Evolutionary conservation across 768 basidiomycete species (phyloP).

Genomic region (Ramaria sp.): DNA sequence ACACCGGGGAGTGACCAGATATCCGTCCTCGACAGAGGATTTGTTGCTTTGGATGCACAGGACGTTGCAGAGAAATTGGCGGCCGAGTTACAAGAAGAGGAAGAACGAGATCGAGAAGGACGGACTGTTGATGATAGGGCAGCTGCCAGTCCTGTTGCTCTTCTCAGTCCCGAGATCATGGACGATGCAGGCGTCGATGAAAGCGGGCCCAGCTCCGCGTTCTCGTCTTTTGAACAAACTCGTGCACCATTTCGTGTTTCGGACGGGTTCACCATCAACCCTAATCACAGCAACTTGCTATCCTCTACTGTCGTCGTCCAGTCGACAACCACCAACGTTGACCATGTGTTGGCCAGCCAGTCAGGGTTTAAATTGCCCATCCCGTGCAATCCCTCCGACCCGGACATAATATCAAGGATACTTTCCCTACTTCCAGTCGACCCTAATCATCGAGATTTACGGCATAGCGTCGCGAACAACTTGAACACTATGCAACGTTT

Average conservation of each 20-base stretch:
- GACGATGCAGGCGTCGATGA: constrained; percentile 9
- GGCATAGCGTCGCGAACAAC: constrained; percentile 40
- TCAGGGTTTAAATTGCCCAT: constrained; percentile 68
- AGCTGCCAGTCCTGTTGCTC: background rate
- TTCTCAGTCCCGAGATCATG: background rate
- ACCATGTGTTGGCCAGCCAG: constrained; percentile 49
- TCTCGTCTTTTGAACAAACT: constrained; percentile 10
- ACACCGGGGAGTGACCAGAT: constrained; percentile 18
- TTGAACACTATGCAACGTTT: constrained; percentile 68
- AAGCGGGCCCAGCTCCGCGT: constrained; percentile 7
- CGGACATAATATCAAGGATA: constrained; percentile 48
- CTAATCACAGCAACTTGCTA: constrained; percentile 21
- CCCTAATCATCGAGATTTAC: constrained; percentile 49
- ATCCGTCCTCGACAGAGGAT: constrained; percentile 15
- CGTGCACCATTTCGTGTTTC: constrained; percentile 14
- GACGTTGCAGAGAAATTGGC: constrained; percentile 43
- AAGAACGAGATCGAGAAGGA: constrained; percentile 7
- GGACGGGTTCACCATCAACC: constrained; percentile 1
- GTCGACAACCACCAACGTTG: constrained; percentile 29
- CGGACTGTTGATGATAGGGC: background rate
- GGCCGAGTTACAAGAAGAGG: constrained; percentile 25
- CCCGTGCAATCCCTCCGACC: constrained; percentile 82
- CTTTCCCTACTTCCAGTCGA: constrained; percentile 56
- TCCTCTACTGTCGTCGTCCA: background rate
- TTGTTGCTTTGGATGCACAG: constrained; percentile 29